These are phyloP conservation scores for Candida coleopterorum DNA, from an alignment of 805 yeast genomes.

Conservation along the genomic window DNA sequence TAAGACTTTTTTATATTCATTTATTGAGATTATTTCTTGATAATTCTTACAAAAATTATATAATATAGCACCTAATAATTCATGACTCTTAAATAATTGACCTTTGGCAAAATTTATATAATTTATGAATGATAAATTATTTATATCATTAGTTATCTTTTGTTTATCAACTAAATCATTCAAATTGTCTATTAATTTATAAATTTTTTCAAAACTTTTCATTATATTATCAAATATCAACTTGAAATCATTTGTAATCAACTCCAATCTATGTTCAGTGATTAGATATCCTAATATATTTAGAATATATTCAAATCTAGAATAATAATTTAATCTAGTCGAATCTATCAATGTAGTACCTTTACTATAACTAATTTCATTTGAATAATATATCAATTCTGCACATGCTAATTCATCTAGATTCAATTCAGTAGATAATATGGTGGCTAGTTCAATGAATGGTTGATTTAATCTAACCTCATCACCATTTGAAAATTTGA, in stretches of 20 bases:
- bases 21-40: conserved; percentile 21
- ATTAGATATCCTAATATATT: conserved; percentile 47
- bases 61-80: conserved; percentile 61
- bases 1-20: conserved; percentile 37
- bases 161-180: conserved; percentile 44
- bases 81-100: conserved; percentile 64
- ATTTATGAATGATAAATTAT: conserved; percentile 34
- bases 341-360: conserved; percentile 51
- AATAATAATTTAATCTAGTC: conserved; percentile 65
- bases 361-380: conserved; percentile 31
- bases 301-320: conserved; percentile 68
- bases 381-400: conserved; percentile 54
- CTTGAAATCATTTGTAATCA: conserved; percentile 15
- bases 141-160: conserved; percentile 49
- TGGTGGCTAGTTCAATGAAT: conserved; percentile 58
- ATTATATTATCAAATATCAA: conserved; percentile 41
- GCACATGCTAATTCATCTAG: conserved; percentile 76
- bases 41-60: conserved; percentile 45
- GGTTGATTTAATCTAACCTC: conserved; percentile 60
- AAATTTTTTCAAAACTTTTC: conserved; percentile 53
- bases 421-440: conserved; percentile 45
- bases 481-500: conserved; percentile 51
- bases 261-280: conserved; percentile 17
- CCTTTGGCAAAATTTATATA: conserved; percentile 54
- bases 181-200: conserved; percentile 49